phyloP scores from a whole-genome alignment of 495 filamentous ascomycete species.

The Aspergillus panamensis region DNA sequence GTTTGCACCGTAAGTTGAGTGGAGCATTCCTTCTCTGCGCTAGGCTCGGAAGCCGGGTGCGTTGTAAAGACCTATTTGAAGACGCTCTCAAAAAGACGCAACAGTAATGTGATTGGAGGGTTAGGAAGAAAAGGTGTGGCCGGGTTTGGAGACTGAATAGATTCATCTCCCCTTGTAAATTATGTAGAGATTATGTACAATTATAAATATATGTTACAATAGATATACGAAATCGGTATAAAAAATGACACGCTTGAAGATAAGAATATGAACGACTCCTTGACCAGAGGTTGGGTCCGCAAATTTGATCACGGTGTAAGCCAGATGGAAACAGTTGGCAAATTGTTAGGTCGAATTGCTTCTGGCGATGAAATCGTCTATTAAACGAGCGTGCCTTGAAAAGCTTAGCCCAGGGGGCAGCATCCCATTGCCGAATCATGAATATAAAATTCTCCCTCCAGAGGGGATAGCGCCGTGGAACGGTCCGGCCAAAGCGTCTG shows the following conservation, averaged over 20 bases:
- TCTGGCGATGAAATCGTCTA: too few relatives aligned
- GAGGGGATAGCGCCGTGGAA: too few relatives aligned
- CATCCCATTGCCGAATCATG: too few relatives aligned
- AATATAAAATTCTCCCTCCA: too few relatives aligned
- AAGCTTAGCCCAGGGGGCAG: too few relatives aligned
- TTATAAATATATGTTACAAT: constrained; percentile 2
- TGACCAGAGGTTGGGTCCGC: background rate
- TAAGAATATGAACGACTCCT: background rate
- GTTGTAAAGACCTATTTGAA: constrained; percentile 77
- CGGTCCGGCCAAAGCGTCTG: too few relatives aligned
- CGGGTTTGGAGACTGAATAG: background rate
- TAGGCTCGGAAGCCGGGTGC: constrained; percentile 73
- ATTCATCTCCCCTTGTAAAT: background rate
- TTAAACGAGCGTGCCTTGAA: too few relatives aligned
- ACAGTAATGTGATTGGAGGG: constrained; percentile 12
- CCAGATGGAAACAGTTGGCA: too few relatives aligned
- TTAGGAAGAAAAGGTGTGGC: background rate
- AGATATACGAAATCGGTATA: constrained; percentile 3
- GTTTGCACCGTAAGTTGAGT: constrained; percentile 90
- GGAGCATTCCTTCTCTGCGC: constrained; percentile 94
- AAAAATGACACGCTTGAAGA: background rate
- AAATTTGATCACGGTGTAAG: background rate
- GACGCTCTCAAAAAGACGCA: constrained; percentile 55
- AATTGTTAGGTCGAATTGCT: too few relatives aligned
- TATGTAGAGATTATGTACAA: constrained; percentile 3